Conservation (phyloP, 192 early-diverging fungal genomes). For the Podila clonocystis region DNA sequence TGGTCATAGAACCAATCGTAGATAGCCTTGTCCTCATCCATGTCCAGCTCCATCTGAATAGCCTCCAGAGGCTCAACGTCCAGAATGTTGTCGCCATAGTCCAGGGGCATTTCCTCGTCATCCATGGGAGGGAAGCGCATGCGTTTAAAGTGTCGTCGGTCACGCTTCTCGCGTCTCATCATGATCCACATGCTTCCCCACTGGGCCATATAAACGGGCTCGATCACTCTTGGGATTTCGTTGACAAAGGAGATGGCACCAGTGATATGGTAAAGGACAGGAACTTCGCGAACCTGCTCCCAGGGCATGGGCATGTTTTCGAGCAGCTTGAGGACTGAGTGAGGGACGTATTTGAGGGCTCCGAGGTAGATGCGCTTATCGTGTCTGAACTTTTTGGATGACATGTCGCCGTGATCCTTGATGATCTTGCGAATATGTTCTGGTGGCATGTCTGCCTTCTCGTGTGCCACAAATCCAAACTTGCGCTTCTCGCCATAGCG, state of each 20-base stretch:
- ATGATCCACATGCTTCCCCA: constrained; percentile 99
- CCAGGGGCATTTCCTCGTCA: constrained; percentile 98
- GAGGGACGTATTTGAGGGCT: constrained; percentile 98
- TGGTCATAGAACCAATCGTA: constrained; percentile 98
- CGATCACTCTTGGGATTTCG: constrained; percentile 94
- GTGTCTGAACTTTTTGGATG: constrained; percentile 93
- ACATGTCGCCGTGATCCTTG: constrained; percentile 99
- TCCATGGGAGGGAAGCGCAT: constrained; percentile 99
- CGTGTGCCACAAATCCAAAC: constrained; percentile 93
- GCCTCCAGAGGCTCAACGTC: constrained; percentile 98
- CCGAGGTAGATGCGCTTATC: constrained; percentile 99
- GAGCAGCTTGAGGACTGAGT: constrained; percentile 96
- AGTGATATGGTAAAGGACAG: constrained; percentile 96
- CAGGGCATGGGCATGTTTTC: constrained; percentile 99
- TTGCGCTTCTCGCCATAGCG: constrained; percentile 95
- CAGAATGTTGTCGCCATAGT: constrained; percentile 98
- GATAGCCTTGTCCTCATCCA: constrained; percentile 92
- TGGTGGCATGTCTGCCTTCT: constrained; percentile 97
- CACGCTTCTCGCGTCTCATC: constrained; percentile 99
- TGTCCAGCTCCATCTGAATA: constrained; percentile 99
- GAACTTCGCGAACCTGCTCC: constrained; percentile 98
- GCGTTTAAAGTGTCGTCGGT: constrained; percentile 97
- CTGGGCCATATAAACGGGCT: constrained; percentile 98
- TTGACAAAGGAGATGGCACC: constrained; percentile 99
- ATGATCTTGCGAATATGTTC: constrained; percentile 99